phyloP scores from a whole-genome alignment of 805 yeast genomes.

The Candida odintsovae region DNA sequence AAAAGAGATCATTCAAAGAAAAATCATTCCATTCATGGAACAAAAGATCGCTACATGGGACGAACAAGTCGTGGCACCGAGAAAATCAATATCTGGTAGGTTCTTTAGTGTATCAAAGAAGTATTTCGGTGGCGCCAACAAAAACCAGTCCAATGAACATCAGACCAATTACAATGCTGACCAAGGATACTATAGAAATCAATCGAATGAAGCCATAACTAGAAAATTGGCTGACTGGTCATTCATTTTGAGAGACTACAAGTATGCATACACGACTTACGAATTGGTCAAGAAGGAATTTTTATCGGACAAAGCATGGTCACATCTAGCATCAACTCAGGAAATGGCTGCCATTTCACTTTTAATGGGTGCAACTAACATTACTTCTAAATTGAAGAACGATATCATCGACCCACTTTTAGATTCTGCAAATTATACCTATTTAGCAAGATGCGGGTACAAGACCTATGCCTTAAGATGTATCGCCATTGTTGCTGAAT shows the following conservation, averaged over 20 bases:
- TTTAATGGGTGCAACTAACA: conserved; percentile 47
- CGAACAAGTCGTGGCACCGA: conserved; percentile 70
- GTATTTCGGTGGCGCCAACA: conserved; percentile 33
- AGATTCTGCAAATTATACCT: conserved; percentile 72
- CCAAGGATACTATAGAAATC: conserved; percentile 54
- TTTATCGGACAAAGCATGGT: conserved; percentile 73
- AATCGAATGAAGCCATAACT: conserved; percentile 64
- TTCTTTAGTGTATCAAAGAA: conserved; percentile 62
- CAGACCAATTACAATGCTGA: conserved; percentile 39
- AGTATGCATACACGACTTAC: conserved; percentile 75
- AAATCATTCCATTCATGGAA: conserved; percentile 76
- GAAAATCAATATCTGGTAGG: conserved; percentile 70
- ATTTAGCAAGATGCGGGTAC: conserved; percentile 62
- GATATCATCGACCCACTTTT: conserved; percentile 40
- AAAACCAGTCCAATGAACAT: conserved; percentile 18
- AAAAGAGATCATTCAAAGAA: conserved; percentile 31
- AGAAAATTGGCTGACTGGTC: conserved; percentile 91
- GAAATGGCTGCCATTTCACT: conserved; percentile 80
- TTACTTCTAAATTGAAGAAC: conserved; percentile 35
- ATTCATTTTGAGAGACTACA: conserved; percentile 84
- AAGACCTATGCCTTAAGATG: conserved; percentile 69
- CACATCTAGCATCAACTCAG: conserved; percentile 74
- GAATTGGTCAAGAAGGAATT: conserved; percentile 78
- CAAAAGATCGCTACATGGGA: conserved; percentile 77
- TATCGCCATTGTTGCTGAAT: conserved; percentile 60